These are phyloP conservation scores for Oldenlandia corymbosa DNA, from an alignment of 257 asterid genomes.

Conservation along the genomic window DNA sequence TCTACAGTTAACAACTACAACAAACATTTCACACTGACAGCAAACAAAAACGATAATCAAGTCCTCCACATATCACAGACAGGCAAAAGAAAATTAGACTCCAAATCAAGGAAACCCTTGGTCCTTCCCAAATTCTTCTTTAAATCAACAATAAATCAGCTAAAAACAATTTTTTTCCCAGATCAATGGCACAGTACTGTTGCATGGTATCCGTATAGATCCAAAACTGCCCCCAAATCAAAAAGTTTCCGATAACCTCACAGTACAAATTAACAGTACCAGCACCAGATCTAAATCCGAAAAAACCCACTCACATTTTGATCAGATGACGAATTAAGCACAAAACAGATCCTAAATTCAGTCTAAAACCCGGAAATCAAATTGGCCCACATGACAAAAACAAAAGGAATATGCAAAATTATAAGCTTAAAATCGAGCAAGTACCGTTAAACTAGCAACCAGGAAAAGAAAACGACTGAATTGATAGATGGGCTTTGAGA, in stretches of 20 bases:
- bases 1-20: not conserved
- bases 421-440: not conserved
- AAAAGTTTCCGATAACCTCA: slow-evolving; percentile 3
- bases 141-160: slow-evolving; percentile 1
- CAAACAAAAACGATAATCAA: not conserved
- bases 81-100: not conserved
- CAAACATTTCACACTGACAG: not conserved
- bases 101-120: not conserved
- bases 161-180: not conserved
- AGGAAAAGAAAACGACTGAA: not conserved
- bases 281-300: slow-evolving; percentile 7
- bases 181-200: slow-evolving; percentile 16
- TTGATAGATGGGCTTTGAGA: not conserved
- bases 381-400: not conserved
- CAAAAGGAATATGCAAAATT: too few relatives aligned
- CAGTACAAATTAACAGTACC: slow-evolving; percentile 4
- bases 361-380: not conserved
- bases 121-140: not conserved
- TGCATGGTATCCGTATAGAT: slow-evolving; percentile 15
- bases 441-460: slow-evolving; percentile 4
- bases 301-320: slow-evolving; percentile 1
- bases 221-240: slow-evolving; percentile 18
- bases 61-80: not conserved
- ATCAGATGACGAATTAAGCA: slow-evolving; percentile 1
- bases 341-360: slow-evolving; percentile 24